Evolutionary conservation across 768 basidiomycete species (phyloP).

Genomic region (Hygrocybe coccinea): DNA sequence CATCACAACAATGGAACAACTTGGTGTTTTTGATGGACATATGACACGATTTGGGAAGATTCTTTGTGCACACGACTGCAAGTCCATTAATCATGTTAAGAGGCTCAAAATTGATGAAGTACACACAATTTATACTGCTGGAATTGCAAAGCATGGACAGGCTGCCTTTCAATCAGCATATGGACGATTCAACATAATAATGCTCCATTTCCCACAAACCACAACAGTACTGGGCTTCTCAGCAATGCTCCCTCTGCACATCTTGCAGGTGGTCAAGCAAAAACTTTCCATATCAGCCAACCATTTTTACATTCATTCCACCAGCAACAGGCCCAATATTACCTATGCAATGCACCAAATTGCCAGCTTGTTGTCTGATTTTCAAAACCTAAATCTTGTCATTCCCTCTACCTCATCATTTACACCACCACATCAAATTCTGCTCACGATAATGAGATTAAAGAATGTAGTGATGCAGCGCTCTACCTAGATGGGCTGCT

Average conservation of each 20-base stretch:
- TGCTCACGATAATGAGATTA: slow-evolving; percentile 8
- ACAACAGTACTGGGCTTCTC: slow-evolving; percentile 16
- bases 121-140: slow-evolving; percentile 21
- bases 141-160: slow-evolving; percentile 15
- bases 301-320: slow-evolving; percentile 13
- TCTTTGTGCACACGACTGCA: not conserved
- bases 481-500: slow-evolving; percentile 11
- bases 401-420: slow-evolving; percentile 5
- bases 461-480: slow-evolving; percentile 8
- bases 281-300: slow-evolving; percentile 6
- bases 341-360: slow-evolving; percentile 28
- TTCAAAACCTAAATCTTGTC: slow-evolving; percentile 25
- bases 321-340: slow-evolving; percentile 26
- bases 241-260: slow-evolving; percentile 22
- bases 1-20: slow-evolving; percentile 19
- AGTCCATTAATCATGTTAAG: slow-evolving; percentile 9
- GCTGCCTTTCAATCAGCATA: slow-evolving; percentile 25
- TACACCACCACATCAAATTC: slow-evolving; percentile 9
- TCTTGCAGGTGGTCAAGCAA: slow-evolving; percentile 12
- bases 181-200: slow-evolving; percentile 15
- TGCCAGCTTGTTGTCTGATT: slow-evolving; percentile 12
- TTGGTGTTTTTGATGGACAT: slow-evolving; percentile 14
- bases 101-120: slow-evolving; percentile 23
- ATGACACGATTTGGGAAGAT: slow-evolving; percentile 15
- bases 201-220: slow-evolving; percentile 5